Evolutionary conservation across 2,329 filamentous ascomycete species (phyloP), one percentile per base, ranked within the genome.

Genomic region (Monilinia polystroma): DNA sequence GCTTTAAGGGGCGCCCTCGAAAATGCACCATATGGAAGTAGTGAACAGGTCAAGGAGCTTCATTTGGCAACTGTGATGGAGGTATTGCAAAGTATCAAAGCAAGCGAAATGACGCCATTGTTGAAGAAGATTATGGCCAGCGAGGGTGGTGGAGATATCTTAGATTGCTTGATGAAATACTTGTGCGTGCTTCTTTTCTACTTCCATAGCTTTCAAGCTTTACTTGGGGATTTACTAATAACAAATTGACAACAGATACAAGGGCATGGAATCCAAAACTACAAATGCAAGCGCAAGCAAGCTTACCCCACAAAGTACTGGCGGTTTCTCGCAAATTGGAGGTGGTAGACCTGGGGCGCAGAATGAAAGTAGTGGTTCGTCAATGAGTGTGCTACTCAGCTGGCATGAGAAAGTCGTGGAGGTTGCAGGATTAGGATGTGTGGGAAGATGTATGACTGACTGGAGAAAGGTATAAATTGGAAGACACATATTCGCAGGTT

Each of bases 321-420:
- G 93, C 23, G 69, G 68, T 1, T 97, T 97, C 81, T 93, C 90
- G 75, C 94, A 97, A 80, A 85, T 94, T 53, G 82, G 65, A 26
- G 60, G 81, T 23, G 79, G 78, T 16, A 79, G 87, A 64, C 83
- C 85, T 10, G 82, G 81, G 35, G 81, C 75, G 11, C 76, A 81
- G 49, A 85, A 82, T 76, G 87, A 89, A 76, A 90, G 91, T 57
- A 89, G 92, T 69, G 91, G 92, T 47, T 89, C 93, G 67, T 90
- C 90, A 64, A 98, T 98, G 95, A 98, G 95, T 77, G 95, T 99
- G 63, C 79, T 99, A 77, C 82, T 99, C 72, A 97, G 93, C 80
- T 99, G 95, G 95, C 95, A 99, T 77, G 95, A 99, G 83, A 99
- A 97, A 85, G 86, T 97, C 70, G 92, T 98, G 5, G 95, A 99